phyloP scores from a whole-genome alignment of 1,284 basidiomycete species.

The Phylloporus gajari region DNA sequence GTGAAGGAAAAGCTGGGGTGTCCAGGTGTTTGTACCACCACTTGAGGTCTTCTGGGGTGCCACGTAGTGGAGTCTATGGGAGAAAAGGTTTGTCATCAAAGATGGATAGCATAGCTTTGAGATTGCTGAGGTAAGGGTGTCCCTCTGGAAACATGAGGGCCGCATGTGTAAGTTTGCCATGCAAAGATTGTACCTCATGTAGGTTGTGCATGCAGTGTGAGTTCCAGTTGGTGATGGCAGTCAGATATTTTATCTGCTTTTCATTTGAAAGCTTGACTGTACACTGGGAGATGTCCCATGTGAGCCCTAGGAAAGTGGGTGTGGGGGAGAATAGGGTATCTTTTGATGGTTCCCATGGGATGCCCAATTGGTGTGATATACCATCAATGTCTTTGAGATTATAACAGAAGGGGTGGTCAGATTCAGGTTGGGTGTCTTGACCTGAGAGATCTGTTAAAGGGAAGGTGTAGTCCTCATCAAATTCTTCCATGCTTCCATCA shows the following conservation, averaged over 20 bases:
- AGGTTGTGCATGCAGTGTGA: background rate
- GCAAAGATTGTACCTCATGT: background rate
- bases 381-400: background rate
- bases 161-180: slow-evolving; percentile 10
- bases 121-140: background rate
- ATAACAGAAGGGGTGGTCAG: background rate
- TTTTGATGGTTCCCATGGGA: slow-evolving; percentile 4
- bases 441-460: background rate
- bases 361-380: background rate
- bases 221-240: background rate
- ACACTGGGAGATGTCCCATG: background rate
- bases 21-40: slow-evolving; percentile 10
- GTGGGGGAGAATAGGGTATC: background rate
- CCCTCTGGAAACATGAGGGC: background rate
- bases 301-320: background rate
- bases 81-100: slow-evolving; percentile 6
- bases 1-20: background rate
- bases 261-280: background rate
- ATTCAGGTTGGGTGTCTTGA: no score
- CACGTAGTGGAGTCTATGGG: background rate
- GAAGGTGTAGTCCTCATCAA: slow-evolving; percentile 5
- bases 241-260: background rate
- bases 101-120: slow-evolving; percentile 4
- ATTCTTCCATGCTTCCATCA: background rate
- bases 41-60: background rate